phyloP scores from a whole-genome alignment of 225 moss, liverwort and hornwort species.

The Antitrichia curtipendula region DNA sequence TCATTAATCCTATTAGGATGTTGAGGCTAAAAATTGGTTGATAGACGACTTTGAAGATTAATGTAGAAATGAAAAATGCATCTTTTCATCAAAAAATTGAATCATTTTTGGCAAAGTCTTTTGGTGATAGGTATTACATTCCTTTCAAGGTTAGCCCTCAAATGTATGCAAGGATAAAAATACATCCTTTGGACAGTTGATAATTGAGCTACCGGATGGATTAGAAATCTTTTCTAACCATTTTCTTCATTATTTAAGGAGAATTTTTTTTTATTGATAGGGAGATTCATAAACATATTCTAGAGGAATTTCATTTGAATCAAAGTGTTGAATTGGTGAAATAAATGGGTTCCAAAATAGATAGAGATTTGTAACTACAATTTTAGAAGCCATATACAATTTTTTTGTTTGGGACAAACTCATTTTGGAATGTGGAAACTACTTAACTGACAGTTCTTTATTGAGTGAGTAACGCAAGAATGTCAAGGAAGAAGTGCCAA shows the following conservation, averaged over 20 bases:
- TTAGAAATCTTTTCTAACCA: background rate
- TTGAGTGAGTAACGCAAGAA: fast-evolving
- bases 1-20: too few relatives aligned
- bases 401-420: background rate
- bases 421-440: background rate
- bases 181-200: background rate
- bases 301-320: background rate
- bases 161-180: background rate
- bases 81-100: background rate
- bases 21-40: background rate
- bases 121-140: too few relatives aligned
- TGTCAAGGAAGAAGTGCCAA: background rate
- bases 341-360: background rate
- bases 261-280: background rate
- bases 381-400: background rate
- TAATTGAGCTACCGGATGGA: background rate
- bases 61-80: background rate
- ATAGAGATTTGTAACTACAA: fast-evolving
- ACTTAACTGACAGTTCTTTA: fast-evolving
- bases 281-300: fast-evolving
- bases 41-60: background rate
- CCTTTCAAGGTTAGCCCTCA: too few relatives aligned
- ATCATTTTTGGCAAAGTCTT: background rate
- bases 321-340: background rate
- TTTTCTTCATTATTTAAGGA: background rate